Evolutionary conservation across 73 alveolate genomes (phyloP), one percentile per base, ranked within the genome.

Genomic region (Paramecium sonneborni): DNA sequence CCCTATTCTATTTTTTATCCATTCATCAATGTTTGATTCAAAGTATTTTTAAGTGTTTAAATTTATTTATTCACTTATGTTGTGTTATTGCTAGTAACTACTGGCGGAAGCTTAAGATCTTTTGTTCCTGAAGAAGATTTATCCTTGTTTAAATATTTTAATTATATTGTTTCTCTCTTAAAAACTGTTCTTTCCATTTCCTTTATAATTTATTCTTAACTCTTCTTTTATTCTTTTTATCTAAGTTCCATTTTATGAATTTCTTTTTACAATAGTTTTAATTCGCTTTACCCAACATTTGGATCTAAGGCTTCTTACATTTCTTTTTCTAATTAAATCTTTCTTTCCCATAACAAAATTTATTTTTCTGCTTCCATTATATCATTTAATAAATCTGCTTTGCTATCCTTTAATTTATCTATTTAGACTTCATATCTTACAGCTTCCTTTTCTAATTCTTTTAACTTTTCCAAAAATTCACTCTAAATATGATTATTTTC

Each of bases 281-380:
- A 95, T 92, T 98, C 99, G 84, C 96, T 96, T 41, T 97, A 94
- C 11, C 99, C 99, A 55, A 98, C 98, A 82, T 97, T 97, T 4
- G 99, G 99, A 92, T 98, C 99, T 41, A 98, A 94, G 26, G 99
- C 97, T 38, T 96, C 98, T 96, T 98, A 98, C 99, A 98, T 98
- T 97, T 98, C 99, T 87, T 97, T 97, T 93, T 98, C 99, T n/a
- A 98, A 94, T 96, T 98, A 96, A 55, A 98, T 98, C 94, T 97
- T 98, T 87, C 99, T 95, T 86, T 98, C 99, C 99, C 99, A 98
- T 35, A 98, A 93, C 85, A 97, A 93, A 57, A 98, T 98, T 96
- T 98, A 96, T 76, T 99, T 95, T 84, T 98, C 99, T 26, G 99
- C 98, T 69, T 98, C 99, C 21, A 98, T 98, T 57, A 98, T 98